Evolutionary conservation across 441 rosid species (phyloP), one percentile per base, ranked within the genome.

Genomic region (California macrophylla): DNA sequence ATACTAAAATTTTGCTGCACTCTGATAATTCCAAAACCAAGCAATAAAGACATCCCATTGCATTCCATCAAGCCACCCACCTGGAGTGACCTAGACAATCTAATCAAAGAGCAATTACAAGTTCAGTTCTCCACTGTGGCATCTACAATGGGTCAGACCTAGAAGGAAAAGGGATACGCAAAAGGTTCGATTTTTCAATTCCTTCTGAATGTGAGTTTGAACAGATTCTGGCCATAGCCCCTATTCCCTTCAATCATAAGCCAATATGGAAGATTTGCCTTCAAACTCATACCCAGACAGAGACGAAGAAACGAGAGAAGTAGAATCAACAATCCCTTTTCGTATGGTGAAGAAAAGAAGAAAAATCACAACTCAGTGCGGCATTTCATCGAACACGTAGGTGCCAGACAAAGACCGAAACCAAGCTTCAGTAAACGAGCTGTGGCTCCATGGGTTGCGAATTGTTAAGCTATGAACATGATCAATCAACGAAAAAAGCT

Each of bases 351-450:
- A 30, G 9, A n/a, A 38, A 45, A 24, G 2, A 26, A 28, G 24
- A 16, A 21, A 28, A 71, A 66, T 50, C 34, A 29, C 24, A 45
- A n/a, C 64, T 68, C 15, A 58, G 0, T 70, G 47, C 36, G 74
- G 77, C 76, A 76, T 82, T 83, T 77, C 70, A 34, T 80, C 81
- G 74, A 84, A 71, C 84, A 84, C 3, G 10, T 9, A 38, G 30
- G 0, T 32, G 45, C 12, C 52, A 79, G 29, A 72, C 87, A 76
- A 24, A 0, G 6, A 0, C 15, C 2, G 58, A 42, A 23, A 42
- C 36, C 2, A 60, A 21, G 16, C 24, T 60, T 24, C 30, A 52
- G 1, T 13, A 7, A 18, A 52, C 6, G 23, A 16, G n/a, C 21
- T 16, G 6, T 52, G 24, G 50, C 18, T 7, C 45, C 45, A n/a